Conservation (phyloP, 2,329 filamentous ascomycete species). For the Proliferodiscus dingleyae region DNA sequence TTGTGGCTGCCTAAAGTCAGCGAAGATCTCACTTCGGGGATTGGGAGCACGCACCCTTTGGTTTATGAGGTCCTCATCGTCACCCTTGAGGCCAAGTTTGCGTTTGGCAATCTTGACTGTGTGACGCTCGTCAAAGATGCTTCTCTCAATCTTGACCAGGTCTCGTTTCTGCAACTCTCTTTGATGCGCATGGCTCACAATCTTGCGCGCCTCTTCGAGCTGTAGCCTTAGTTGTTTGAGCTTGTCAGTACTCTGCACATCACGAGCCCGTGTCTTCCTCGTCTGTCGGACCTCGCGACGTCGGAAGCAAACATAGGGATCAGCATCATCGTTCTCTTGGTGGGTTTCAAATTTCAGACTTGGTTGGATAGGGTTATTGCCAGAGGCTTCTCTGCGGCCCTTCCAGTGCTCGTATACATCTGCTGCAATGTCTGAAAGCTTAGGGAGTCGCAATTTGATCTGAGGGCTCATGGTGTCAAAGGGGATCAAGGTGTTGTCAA, state of each 20-base stretch:
- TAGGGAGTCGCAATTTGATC: constrained; percentile 32
- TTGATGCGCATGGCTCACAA: constrained; percentile 72
- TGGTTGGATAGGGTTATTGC: constrained; percentile 70
- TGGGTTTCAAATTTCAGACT: constrained; percentile 90
- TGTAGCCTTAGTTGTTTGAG: constrained; percentile 87
- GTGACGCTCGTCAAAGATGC: constrained; percentile 76
- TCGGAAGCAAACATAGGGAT: constrained; percentile 97
- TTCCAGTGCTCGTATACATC: constrained; percentile 90
- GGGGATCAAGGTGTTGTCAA: constrained; percentile 80
- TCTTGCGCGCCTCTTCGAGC: constrained; percentile 79
- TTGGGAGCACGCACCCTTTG: constrained; percentile 66
- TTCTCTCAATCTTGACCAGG: constrained; percentile 66
- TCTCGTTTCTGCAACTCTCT: constrained; percentile 78
- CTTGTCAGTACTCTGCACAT: constrained; percentile 92
- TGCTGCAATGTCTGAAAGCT: constrained; percentile 57
- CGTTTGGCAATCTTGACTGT: constrained; percentile 85
- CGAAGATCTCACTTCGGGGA: constrained; percentile 20
- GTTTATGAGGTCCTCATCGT: constrained; percentile 92
- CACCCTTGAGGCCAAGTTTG: constrained; percentile 80
- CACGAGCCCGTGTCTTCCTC: constrained; percentile 88
- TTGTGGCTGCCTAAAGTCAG: constrained; percentile 48
- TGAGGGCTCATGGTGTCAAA: constrained; percentile 65
- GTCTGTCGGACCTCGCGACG: constrained; percentile 90
- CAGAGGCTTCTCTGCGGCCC: constrained; percentile 57
- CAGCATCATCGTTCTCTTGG: constrained; percentile 88